Evolutionary conservation across 1,139 yeast genomes (phyloP).

Genomic region (Suhomyces kunorum): DNA sequence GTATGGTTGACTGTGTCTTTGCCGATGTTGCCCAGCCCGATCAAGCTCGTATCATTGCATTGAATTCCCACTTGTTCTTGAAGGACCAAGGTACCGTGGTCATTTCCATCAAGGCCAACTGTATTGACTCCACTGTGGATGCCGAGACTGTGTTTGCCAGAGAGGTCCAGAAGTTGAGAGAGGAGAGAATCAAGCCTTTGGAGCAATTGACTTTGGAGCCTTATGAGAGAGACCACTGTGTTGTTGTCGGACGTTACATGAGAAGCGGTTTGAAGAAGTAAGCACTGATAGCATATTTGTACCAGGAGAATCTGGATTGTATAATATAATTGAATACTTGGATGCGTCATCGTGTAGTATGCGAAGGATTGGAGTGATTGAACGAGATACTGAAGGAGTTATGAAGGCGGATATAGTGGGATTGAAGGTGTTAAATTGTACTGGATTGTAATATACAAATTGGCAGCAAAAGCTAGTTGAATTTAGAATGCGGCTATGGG

Average conservation of each 20-base stretch:
- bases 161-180: slow-evolving; percentile 98
- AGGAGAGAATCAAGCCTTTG: slow-evolving; percentile 96
- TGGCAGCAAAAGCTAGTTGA: too few relatives aligned
- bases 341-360: slow-evolving; percentile 1
- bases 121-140: slow-evolving; percentile 98
- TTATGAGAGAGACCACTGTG: slow-evolving; percentile 99
- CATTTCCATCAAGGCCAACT: slow-evolving; percentile 98
- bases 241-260: slow-evolving; percentile 94
- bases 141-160: slow-evolving; percentile 99
- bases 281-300: slow-evolving; percentile 12
- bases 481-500: too few relatives aligned
- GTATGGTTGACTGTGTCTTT: slow-evolving; percentile 97
- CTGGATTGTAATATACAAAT: too few relatives aligned
- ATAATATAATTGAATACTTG: slow-evolving; percentile 12
- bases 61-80: slow-evolving; percentile 95
- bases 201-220: slow-evolving; percentile 99
- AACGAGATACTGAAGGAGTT: too few relatives aligned
- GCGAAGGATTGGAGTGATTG: too few relatives aligned
- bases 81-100: slow-evolving; percentile 98
- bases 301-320: slow-evolving; percentile 9
- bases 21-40: slow-evolving; percentile 99
- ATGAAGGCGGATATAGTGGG: too few relatives aligned
- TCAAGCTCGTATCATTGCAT: slow-evolving; percentile 99
- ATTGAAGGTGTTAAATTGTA: too few relatives aligned
- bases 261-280: slow-evolving; percentile 77